Conservation (phyloP, 257 asterid genomes). For the Solanum pinnatisectum region DNA sequence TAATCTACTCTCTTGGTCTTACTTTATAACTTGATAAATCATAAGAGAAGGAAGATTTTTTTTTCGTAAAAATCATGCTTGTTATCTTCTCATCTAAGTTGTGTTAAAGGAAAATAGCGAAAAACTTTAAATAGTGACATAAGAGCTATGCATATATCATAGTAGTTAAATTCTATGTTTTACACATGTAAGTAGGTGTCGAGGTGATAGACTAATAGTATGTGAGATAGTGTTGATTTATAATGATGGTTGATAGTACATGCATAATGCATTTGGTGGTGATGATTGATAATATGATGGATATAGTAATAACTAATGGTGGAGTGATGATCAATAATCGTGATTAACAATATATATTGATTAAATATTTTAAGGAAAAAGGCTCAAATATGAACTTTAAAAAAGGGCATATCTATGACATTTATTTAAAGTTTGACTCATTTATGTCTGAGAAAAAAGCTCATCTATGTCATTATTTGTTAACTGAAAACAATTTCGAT, state of each 20-base stretch:
- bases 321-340: not conserved
- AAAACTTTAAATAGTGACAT: no score
- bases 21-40: not conserved
- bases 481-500: rapidly evolving
- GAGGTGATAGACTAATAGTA: not conserved
- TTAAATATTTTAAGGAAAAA: not conserved
- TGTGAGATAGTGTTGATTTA: not conserved
- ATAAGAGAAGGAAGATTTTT: not conserved
- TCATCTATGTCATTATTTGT: not conserved
- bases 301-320: not conserved
- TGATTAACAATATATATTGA: not conserved
- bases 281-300: not conserved
- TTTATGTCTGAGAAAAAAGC: not conserved
- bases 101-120: no score
- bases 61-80: no score
- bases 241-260: not conserved
- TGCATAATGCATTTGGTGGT: not conserved
- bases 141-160: not conserved
- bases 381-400: no score
- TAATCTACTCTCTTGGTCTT: not conserved
- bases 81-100: not conserved
- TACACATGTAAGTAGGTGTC: not conserved
- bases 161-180: not conserved
- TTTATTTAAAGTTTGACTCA: no score
- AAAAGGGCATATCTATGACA: no score